These are phyloP conservation scores for Colletotrichum trifolii DNA, from an alignment of 2,329 filamentous ascomycete species.

Conservation along the genomic window DNA sequence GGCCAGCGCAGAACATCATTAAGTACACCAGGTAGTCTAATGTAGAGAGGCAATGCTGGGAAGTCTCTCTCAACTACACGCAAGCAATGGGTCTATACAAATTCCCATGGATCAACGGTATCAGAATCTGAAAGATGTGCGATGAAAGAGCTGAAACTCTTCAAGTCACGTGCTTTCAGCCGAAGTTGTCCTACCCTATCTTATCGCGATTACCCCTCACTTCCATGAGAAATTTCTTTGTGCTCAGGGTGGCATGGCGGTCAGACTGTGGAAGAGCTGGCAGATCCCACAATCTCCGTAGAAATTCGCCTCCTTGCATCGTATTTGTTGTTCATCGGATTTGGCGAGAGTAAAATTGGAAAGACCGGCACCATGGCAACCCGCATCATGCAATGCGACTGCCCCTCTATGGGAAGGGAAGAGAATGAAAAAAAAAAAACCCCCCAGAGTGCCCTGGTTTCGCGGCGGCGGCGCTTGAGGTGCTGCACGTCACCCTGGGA, in stretches of 20 bases:
- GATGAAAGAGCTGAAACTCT: not conserved
- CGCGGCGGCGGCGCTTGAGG: conserved; percentile 31
- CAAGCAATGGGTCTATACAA: not conserved
- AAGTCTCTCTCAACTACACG: too few relatives aligned
- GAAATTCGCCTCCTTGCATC: conserved; percentile 5
- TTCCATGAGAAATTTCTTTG: not conserved
- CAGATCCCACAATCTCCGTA: not conserved
- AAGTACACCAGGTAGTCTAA: too few relatives aligned
- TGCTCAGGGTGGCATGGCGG: not conserved
- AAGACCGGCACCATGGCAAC: conserved; percentile 25
- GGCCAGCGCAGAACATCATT: not conserved
- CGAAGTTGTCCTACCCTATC: not conserved
- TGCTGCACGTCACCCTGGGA: conserved; percentile 34
- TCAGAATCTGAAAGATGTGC: not conserved
- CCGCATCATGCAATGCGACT: conserved; percentile 29
- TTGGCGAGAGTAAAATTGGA: not conserved
- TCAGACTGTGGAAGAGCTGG: not conserved
- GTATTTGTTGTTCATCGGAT: not conserved
- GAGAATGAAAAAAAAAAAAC: conserved; percentile 3
- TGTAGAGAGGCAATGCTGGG: too few relatives aligned
- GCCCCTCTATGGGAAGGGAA: conserved; percentile 5
- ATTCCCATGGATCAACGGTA: not conserved
- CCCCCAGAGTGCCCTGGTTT: conserved; percentile 6
- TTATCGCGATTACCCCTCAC: conserved; percentile 2
- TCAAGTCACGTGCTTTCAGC: not conserved